Base-by-base conservation (phyloP, 1,139 yeast species). In the Diutina sp. region DNA sequence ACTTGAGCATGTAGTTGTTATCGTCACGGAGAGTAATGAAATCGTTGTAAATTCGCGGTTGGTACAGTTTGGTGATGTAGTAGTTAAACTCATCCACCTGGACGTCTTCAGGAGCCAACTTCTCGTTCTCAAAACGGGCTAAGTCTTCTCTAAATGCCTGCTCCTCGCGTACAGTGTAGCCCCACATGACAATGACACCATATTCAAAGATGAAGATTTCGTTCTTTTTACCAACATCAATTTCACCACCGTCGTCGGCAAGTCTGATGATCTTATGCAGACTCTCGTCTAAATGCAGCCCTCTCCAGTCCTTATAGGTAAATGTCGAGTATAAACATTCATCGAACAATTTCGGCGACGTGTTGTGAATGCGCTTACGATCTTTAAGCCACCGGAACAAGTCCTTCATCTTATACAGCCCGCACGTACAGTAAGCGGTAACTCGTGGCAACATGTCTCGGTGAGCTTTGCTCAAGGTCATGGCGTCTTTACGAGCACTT, bases 141-240 rank as follows among this genome's bases (percentile, higher is more conserved):
- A 93, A 72, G 64, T 91, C 97, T 56, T 80, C 82, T 58, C 93
- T 72, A 64, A 93, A 88, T 57, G 91, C 83, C 62, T 83, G 82
- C 67, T 93, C 98, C 68, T 93, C 97, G 57, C 83, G 79, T 58
- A 82, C 78, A 1, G 91, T 82, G 65, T 88, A 93, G 1, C 99
- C 98, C 99, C 99, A 93, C 76, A 91, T 73, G 1, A 93, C 95
- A 25, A 90, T 84, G 16, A 91, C 98, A 32, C 99, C 99, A 68
- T 91, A 91, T 64, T 90, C 97, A 72, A 93, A 93, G 21, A 91
- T 76, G 66, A 90, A 93, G 8, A 90, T 75, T 67, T 90, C 98
- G 30, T 86, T 85, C 62, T 82, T 83, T 67, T 84, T 83, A 45
- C 86, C 86, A 56, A 90, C 83, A 63, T 90, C 91, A 58, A 91